Conservation (phyloP, 2,329 filamentous ascomycete species). For the Colletotrichum caudatum region DNA sequence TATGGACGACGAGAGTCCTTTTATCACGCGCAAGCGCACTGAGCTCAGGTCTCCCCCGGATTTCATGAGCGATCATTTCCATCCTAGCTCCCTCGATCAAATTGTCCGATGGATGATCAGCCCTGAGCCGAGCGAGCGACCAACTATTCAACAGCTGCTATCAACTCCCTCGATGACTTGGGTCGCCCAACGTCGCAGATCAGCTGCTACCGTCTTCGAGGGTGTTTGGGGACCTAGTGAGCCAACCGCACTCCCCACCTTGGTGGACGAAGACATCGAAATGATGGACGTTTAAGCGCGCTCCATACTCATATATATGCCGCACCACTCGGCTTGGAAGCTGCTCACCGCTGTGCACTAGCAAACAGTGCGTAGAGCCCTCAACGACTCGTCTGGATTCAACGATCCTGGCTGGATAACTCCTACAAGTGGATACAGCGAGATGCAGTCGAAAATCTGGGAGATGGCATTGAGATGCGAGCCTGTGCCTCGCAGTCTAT, state of each 20-base stretch:
- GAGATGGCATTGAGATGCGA: conserved; percentile 31
- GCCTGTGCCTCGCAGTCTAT: conserved; percentile 24
- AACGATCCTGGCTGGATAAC: conserved; percentile 44
- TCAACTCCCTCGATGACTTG: conserved; percentile 80
- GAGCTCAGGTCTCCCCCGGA: conserved; percentile 74
- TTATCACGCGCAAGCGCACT: conserved; percentile 54
- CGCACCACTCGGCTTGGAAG: conserved; percentile 21
- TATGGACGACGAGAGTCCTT: conserved; percentile 53
- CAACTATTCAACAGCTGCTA: conserved; percentile 79
- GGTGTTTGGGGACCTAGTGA: conserved; percentile 92
- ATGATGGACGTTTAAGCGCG: conserved; percentile 68
- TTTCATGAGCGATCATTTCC: conserved; percentile 86
- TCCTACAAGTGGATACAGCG: conserved; percentile 35
- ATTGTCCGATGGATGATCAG: conserved; percentile 91
- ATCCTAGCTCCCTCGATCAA: conserved; percentile 82
- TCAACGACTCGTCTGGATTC: conserved; percentile 44
- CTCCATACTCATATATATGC: conserved; percentile 39
- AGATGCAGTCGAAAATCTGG: conserved; percentile 32
- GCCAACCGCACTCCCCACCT: conserved; percentile 54
- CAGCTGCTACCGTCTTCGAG: conserved; percentile 95
- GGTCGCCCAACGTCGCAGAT: conserved; percentile 80
- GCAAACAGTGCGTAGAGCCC: conserved; percentile 40
- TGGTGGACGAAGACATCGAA: conserved; percentile 55
- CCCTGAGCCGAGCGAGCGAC: conserved; percentile 78
- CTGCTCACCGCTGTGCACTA: conserved; percentile 52